These are phyloP conservation scores for Barnettozyma californica DNA, from an alignment of 805 yeast genomes.

Conservation along the genomic window DNA sequence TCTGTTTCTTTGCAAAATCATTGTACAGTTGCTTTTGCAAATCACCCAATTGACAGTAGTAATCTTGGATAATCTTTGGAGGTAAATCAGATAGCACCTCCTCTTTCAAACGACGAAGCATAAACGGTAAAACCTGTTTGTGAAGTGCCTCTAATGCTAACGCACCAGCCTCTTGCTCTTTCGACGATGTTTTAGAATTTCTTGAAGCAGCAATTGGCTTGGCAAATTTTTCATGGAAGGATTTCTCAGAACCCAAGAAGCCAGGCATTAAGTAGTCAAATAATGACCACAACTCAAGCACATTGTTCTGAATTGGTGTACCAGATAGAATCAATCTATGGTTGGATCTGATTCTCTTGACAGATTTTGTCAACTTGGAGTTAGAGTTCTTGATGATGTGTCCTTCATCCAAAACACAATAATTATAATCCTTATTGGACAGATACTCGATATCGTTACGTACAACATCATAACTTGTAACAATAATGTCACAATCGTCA, in stretches of 20 bases:
- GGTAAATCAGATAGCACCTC: slow-evolving; percentile 95
- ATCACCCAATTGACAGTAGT: slow-evolving; percentile 92
- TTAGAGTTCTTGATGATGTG: slow-evolving; percentile 91
- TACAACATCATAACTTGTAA: slow-evolving; percentile 94
- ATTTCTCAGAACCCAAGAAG: slow-evolving; percentile 89
- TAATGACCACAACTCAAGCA: slow-evolving; percentile 92
- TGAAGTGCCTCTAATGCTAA: slow-evolving; percentile 92
- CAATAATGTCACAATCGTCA: slow-evolving; percentile 68
- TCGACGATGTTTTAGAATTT: slow-evolving; percentile 80
- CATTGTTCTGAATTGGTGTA: slow-evolving; percentile 97
- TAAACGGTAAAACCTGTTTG: slow-evolving; percentile 93
- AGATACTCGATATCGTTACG: slow-evolving; percentile 80
- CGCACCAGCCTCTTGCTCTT: slow-evolving; percentile 96
- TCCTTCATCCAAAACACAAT: slow-evolving; percentile 96
- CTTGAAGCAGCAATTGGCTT: slow-evolving; percentile 95
- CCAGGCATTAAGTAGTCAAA: slow-evolving; percentile 99
- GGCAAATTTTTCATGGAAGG: slow-evolving; percentile 93
- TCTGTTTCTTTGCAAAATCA: slow-evolving; percentile 85
- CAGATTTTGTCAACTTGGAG: slow-evolving; percentile 85
- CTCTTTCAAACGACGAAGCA: slow-evolving; percentile 92
- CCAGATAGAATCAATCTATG: slow-evolving; percentile 91
- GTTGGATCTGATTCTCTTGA: slow-evolving; percentile 75
- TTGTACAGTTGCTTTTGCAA: slow-evolving; percentile 82
- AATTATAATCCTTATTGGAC: slow-evolving; percentile 65
- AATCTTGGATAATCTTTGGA: slow-evolving; percentile 97